phyloP scores from a whole-genome alignment of 345 rosid genomes.

The Erodium maritimum region DNA sequence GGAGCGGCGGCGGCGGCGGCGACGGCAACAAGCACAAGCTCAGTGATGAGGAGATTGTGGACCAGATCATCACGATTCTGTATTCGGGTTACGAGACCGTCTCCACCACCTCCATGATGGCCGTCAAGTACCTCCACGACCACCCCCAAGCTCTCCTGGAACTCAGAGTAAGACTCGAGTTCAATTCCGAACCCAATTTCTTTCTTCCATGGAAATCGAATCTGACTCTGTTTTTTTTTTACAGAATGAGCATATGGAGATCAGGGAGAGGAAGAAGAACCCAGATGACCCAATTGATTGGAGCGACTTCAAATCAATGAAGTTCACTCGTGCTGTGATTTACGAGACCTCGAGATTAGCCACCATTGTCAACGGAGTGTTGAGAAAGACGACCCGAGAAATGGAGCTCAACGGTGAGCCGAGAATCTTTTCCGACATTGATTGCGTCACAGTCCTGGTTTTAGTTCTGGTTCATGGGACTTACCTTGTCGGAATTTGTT shows the following conservation, averaged over 20 bases:
- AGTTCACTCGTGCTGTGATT: constrained; percentile 51
- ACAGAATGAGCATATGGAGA: constrained; percentile 47
- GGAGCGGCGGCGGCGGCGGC: constrained; percentile 33
- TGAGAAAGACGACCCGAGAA: constrained; percentile 68
- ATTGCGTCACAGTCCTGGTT: no score
- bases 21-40: constrained; percentile 30
- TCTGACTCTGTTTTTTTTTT: not conserved
- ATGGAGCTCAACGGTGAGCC: constrained; percentile 64
- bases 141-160: constrained; percentile 58
- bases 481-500: not conserved
- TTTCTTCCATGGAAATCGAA: not conserved
- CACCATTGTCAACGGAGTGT: constrained; percentile 66
- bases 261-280: constrained; percentile 29
- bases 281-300: constrained; percentile 34
- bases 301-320: constrained; percentile 50
- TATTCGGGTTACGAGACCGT: constrained; percentile 84
- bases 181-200: not conserved
- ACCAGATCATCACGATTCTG: constrained; percentile 66
- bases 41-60: constrained; percentile 57
- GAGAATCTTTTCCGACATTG: no score
- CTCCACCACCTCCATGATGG: constrained; percentile 88
- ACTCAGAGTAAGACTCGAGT: constrained; percentile 43
- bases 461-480: no score
- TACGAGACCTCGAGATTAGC: constrained; percentile 77
- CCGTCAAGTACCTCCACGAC: constrained; percentile 75